phyloP scores from a whole-genome alignment of 257 asterid species.

The Echites panduratus region DNA sequence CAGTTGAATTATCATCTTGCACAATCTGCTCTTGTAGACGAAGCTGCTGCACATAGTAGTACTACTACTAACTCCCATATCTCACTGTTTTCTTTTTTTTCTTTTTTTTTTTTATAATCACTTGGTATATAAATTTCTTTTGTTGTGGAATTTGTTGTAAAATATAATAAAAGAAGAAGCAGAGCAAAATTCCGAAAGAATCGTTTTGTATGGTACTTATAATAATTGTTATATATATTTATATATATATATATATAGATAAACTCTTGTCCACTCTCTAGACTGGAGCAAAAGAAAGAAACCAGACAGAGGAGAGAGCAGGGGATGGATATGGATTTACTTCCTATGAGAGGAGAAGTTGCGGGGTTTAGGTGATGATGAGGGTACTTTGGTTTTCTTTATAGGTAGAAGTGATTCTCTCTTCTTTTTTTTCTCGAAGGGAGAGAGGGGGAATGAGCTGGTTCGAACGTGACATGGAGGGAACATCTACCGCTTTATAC shows the following conservation, averaged over 20 bases:
- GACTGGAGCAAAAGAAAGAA: neutral
- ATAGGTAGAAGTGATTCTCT: constrained; percentile 45
- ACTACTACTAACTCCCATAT: constrained; percentile 25
- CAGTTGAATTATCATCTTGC: constrained; percentile 29
- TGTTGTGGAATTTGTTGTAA: too few species aligned
- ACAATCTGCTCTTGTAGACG: constrained; percentile 11
- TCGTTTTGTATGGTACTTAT: neutral
- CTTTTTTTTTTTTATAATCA: neutral
- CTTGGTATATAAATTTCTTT: too few species aligned
- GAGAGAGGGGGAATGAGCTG: constrained; percentile 24
- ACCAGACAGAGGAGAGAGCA: neutral
- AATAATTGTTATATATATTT: neutral
- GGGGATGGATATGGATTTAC: neutral
- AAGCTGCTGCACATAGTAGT: neutral
- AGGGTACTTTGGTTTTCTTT: constrained; percentile 34
- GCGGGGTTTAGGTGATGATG: neutral
- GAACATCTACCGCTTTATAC: constrained; percentile 42
- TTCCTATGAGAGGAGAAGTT: neutral
- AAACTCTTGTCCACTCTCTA: neutral
- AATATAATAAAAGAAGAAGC: neutral
- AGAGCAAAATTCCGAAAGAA: neutral
- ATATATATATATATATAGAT: neutral
- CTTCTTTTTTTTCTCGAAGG: constrained; percentile 36
- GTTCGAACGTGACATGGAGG: constrained; percentile 46
- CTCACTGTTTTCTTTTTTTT: neutral